phyloP scores from a whole-genome alignment of 768 basidiomycete species.

The Daedalea quercina region DNA sequence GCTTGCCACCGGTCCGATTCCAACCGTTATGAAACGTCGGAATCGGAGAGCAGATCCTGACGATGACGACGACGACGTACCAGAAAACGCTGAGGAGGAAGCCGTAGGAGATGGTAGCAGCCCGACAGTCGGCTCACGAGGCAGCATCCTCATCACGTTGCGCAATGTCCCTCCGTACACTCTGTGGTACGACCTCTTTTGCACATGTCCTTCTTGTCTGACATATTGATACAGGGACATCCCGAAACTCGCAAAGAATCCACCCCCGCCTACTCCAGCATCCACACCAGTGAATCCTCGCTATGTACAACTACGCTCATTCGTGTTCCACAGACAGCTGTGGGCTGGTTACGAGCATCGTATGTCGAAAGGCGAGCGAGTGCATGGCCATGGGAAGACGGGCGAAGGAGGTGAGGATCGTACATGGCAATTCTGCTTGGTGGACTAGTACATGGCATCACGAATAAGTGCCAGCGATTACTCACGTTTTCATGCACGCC shows the following conservation, averaged over 20 bases:
- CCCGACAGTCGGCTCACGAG: slow-evolving; percentile 32
- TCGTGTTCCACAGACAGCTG: slow-evolving; percentile 56
- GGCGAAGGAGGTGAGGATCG: slow-evolving; percentile 74
- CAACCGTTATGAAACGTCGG: slow-evolving; percentile 31
- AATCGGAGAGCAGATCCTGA: slow-evolving; percentile 35
- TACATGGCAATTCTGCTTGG: slow-evolving; percentile 82
- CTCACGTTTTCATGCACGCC: too few species aligned
- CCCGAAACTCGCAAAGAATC: slow-evolving; percentile 67
- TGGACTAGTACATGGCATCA: slow-evolving; percentile 4
- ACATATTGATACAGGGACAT: slow-evolving; percentile 49
- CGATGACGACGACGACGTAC: slow-evolving; percentile 41
- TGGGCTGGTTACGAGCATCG: slow-evolving; percentile 90
- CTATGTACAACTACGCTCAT: slow-evolving; percentile 72
- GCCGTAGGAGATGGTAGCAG: slow-evolving; percentile 10
- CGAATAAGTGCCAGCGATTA: too few species aligned
- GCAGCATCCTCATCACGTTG: slow-evolving; percentile 80
- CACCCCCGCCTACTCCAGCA: slow-evolving; percentile 44
- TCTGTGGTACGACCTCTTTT: slow-evolving; percentile 47
- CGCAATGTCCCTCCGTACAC: slow-evolving; percentile 86
- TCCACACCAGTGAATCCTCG: slow-evolving; percentile 51
- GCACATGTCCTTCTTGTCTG: not conserved
- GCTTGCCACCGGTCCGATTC: slow-evolving; percentile 51
- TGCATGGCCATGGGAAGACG: slow-evolving; percentile 54
- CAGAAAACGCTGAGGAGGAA: slow-evolving; percentile 21
- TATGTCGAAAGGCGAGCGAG: slow-evolving; percentile 89